Evolutionary conservation across 179 eudicot species (phyloP), one percentile per base, ranked within the genome.

Genomic region (Pouteria campechiana): DNA sequence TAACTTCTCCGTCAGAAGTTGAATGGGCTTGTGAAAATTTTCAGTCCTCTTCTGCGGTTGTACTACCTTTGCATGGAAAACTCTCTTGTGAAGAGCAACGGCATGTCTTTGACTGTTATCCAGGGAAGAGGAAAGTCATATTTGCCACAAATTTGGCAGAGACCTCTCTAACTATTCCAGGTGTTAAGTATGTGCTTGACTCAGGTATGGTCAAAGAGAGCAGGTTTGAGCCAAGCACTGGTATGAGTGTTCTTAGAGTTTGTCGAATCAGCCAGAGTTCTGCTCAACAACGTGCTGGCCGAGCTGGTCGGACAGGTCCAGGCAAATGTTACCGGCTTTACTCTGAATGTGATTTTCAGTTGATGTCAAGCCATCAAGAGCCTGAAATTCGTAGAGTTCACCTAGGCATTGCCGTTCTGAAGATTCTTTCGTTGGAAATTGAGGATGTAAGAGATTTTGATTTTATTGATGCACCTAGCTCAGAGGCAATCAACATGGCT

Each of bases 231-330:
- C 72, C 98, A 40, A 69, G 57, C 36, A 69, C 87, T 49, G 95
- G 98, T 21, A 90, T 82, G 98, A 90, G 77, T 54, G 73, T 79
- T 36, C 70, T 90, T 48, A 86, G 70, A 50, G 87, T 77, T 40
- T 58, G 84, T 55, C 41, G 78, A 57, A 76, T 77, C 43, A 90
- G 98, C 65, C 78, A 77, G 77, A 82, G 96, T 58, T 86, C 98
- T 24, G 98, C 98, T 46, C 66, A 76, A 42, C 98, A 90, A 55
- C 73, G 98, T 45, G 89, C 95, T 52, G 97, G 97, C 31, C 97
- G 97, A 38, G 95, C 95, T 49, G 97, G 97, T 60, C 76, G 98
- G 66, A 90, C 96, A 4, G 96, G 76, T 49, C 69, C 94, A 6
- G 98, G 98, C 30, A 59, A 51, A 25, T 90, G 98, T 64, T 90